phyloP scores from a whole-genome alignment of 768 basidiomycete genomes.

The Rhizopogon roseolus region DNA sequence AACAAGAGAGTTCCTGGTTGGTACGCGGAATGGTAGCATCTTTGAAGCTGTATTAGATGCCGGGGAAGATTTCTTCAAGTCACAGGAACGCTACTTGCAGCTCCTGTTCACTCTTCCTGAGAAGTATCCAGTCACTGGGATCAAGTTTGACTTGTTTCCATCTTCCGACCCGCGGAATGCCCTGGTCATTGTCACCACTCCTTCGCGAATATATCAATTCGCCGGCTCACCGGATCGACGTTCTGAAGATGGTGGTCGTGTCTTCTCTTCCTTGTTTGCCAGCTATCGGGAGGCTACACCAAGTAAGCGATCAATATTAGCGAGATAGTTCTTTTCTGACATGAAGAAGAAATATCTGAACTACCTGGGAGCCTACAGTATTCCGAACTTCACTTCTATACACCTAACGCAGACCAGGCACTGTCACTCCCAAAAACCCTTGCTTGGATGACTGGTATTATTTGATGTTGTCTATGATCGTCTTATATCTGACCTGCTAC shows the following conservation, averaged over 20 bases:
- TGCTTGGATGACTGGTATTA: constrained; percentile 89
- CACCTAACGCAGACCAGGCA: constrained; percentile 64
- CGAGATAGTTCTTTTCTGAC: constrained; percentile 14
- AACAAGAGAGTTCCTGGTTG: constrained; percentile 82
- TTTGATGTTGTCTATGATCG: constrained; percentile 1
- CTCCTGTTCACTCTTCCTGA: constrained; percentile 76
- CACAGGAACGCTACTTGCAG: constrained; percentile 75
- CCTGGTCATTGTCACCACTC: constrained; percentile 79
- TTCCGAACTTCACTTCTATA: constrained; percentile 81
- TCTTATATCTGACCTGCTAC: not conserved
- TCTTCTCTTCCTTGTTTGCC: constrained; percentile 73
- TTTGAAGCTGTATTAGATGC: constrained; percentile 89
- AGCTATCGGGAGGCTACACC: constrained; percentile 73
- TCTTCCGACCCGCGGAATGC: constrained; percentile 55
- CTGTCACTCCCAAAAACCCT: constrained; percentile 66
- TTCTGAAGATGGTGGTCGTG: constrained; percentile 69
- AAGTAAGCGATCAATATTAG: constrained; percentile 47
- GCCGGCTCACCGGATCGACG: constrained; percentile 62
- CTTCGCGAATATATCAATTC: constrained; percentile 88
- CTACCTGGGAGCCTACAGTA: constrained; percentile 72
- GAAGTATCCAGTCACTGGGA: constrained; percentile 76
- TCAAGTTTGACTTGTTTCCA: constrained; percentile 77
- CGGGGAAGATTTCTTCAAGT: constrained; percentile 89
- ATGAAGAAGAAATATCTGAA: constrained; percentile 75
- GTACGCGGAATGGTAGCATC: constrained; percentile 78